Conservation (phyloP, 331 rosid genomes). For the Pyrus hybrid region DNA sequence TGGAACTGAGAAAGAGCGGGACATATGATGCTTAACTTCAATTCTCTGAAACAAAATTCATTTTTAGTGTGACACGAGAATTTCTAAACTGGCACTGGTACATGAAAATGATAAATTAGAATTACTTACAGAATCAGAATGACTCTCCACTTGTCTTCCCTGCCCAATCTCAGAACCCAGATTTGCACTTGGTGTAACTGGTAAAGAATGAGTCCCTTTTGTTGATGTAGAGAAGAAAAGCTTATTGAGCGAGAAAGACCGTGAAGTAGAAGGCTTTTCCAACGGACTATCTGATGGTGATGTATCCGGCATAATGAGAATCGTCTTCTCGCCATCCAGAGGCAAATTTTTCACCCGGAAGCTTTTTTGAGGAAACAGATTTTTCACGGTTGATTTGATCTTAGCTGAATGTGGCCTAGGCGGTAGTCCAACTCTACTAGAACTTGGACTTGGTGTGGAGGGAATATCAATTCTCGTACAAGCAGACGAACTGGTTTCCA, state of each 20-base stretch:
- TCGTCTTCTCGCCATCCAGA: slow-evolving; percentile 40
- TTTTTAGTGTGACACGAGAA: slow-evolving; percentile 1
- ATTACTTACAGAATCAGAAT: slow-evolving; percentile 42
- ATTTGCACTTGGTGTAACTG: slow-evolving; percentile 59
- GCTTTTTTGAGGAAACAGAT: slow-evolving; percentile 52
- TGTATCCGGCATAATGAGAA: slow-evolving; percentile 51
- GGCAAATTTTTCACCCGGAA: slow-evolving; percentile 30
- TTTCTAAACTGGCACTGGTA: not conserved
- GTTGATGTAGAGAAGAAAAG: slow-evolving; percentile 36
- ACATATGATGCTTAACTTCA: slow-evolving; percentile 41
- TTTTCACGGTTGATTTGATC: slow-evolving; percentile 45
- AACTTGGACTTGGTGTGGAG: slow-evolving; percentile 37
- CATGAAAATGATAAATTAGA: not conserved
- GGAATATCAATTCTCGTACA: slow-evolving; percentile 38
- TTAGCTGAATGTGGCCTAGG: slow-evolving; percentile 62
- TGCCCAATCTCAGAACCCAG: slow-evolving; percentile 20
- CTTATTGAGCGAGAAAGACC: slow-evolving; percentile 48
- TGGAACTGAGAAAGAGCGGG: slow-evolving; percentile 75
- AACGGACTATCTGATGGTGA: slow-evolving; percentile 33
- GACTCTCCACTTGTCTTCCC: slow-evolving; percentile 27
- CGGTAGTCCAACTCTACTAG: slow-evolving; percentile 53
- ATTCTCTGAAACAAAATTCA: slow-evolving; percentile 30
- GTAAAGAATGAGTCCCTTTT: slow-evolving; percentile 54
- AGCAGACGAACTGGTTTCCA: slow-evolving; percentile 39
- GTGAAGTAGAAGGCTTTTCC: slow-evolving; percentile 43